Percentiles rank a stretch among this genome's conserved stretches.
These are phyloP conservation scores for Acephala macrosclerotiorum DNA, from an alignment of 2,329 filamentous ascomycete species.

Conservation along the genomic window DNA sequence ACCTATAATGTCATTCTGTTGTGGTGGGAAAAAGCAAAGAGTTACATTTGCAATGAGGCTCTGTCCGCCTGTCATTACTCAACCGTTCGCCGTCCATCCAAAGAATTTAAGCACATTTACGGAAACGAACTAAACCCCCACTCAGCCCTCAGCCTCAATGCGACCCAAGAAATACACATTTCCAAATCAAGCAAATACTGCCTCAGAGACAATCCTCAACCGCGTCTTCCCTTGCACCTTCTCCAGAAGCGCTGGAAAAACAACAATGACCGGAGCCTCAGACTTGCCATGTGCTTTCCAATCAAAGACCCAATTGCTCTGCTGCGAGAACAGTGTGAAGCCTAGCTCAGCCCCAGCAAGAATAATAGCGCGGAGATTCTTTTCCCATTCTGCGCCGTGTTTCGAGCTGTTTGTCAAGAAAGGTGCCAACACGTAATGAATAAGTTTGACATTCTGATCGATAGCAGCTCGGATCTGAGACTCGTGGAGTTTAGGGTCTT, in stretches of 20 bases:
- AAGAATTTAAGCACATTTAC: too few species aligned
- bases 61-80: neutral
- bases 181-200: neutral
- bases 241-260: constrained; percentile 10
- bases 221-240: neutral
- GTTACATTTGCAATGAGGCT: neutral
- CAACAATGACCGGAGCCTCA: neutral
- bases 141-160: neutral
- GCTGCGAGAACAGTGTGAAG: constrained; percentile 22
- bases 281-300: constrained; percentile 12
- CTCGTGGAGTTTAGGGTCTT: constrained; percentile 8
- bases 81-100: too few species aligned
- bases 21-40: neutral
- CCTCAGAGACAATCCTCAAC: constrained; percentile 4
- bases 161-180: neutral
- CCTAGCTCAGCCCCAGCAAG: constrained; percentile 17
- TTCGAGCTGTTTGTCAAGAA: constrained; percentile 11
- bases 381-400: constrained; percentile 7
- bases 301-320: constrained; percentile 11
- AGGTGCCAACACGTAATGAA: constrained; percentile 12
- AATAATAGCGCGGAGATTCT: constrained; percentile 22
- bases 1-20: neutral
- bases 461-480: neutral
- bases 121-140: neutral
- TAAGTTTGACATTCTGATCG: constrained; percentile 1